Base-by-base conservation (phyloP, 1,139 yeast species). In the Yamadazyma triangularis region DNA sequence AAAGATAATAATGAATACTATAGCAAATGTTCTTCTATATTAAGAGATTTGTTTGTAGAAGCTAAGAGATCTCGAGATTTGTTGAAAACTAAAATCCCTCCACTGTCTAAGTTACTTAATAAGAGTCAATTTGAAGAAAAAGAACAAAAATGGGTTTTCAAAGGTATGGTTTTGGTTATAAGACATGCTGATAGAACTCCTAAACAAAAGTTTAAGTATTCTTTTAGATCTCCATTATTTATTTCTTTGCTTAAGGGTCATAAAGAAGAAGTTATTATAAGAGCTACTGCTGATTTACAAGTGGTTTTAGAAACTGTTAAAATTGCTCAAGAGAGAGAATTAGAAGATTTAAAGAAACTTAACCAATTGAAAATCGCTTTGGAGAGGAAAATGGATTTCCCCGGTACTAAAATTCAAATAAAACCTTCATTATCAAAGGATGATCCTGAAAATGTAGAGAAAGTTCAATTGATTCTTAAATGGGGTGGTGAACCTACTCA, bases 401-500 rank as follows among this genome's bases (percentile, higher is more conserved):
- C 97, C 0, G 99, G 99, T 5, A 93, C 99, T 0, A 93, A 93
- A 50, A 85, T 93, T 38, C 99, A 93, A 60, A 66, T 93, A 46
- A 93, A 93, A 53, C 99, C 99, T 0, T 78, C 94, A 4, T 55
- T 88, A 32, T 73, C 76, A 45, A 62, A 67, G 7, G 81, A 76
- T 24, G 68, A 62, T 33, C 74, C 77, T 8, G 89, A 83, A 30
- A 31, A 54, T 4, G 94, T 91, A 13, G 97, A 89, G 42, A 93
- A 93, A 51, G 96, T 91, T 14, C 98, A 93, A 58, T 79, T 93
- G 41, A 93, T 91, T 41, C 68, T 91, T 47, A 93, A 93, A 56
- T 93, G 98, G 98, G 98, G 98, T 47, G 99, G 99, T 42, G 99
- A 93, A 56, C 96, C 98, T 8, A 93, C 99, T 2, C 99, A 93